Evolutionary conservation across 371 early-diverging fungal genomes (phyloP).

Genomic region (Rhizopus stolonifer): DNA sequence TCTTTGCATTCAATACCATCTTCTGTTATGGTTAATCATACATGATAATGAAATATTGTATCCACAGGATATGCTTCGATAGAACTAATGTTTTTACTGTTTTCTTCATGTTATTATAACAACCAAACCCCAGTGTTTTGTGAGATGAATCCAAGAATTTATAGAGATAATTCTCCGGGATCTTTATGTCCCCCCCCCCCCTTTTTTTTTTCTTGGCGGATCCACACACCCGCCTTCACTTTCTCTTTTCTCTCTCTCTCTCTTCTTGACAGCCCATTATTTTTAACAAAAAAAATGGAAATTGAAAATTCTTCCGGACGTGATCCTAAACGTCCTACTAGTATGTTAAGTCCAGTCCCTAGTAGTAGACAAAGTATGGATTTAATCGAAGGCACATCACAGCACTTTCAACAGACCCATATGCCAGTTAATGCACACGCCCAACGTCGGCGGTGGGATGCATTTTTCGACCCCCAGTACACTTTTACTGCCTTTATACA

Average conservation of each 20-base stretch:
- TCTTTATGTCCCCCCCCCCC: neutral
- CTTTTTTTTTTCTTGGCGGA: neutral
- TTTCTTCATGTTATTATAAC: neutral
- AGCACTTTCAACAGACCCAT: conserved; percentile 2
- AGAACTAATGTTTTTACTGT: neutral
- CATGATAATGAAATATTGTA: too few species aligned
- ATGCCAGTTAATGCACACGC: conserved; percentile 6
- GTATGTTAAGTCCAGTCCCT: neutral
- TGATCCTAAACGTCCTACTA: neutral
- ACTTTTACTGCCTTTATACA: conserved; percentile 23
- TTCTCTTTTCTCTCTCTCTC: neutral
- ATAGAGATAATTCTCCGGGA: conserved; percentile 1
- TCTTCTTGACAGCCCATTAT: neutral
- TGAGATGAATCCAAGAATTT: neutral
- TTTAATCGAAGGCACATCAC: conserved; percentile 16
- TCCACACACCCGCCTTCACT: neutral
- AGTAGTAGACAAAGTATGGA: conserved; percentile 23
- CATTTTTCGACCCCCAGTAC: conserved; percentile 27
- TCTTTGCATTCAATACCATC: too few species aligned
- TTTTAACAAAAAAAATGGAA: neutral
- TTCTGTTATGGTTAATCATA: too few species aligned
- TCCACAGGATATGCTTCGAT: too few species aligned
- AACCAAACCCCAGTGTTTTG: neutral
- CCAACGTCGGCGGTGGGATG: conserved; percentile 25
- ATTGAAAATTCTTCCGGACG: neutral